Percentiles rank a stretch among this genome's conserved stretches.
Evolutionary conservation across 148 eudicot species (phyloP).

Genomic region (Rhododendron ovatum): DNA sequence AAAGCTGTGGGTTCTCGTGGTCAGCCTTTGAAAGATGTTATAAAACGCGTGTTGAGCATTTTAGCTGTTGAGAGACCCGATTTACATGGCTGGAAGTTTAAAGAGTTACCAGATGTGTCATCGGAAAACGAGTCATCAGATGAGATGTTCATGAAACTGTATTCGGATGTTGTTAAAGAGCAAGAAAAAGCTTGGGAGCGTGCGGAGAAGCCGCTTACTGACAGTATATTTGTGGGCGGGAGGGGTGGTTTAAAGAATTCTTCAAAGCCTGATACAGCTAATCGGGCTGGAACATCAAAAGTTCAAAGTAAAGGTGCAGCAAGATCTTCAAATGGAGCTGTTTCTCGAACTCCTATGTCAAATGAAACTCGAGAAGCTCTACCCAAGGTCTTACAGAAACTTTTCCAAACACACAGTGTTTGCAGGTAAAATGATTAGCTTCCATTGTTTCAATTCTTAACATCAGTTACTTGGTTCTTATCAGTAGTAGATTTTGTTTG

Average conservation of each 20-base stretch:
- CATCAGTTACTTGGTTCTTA: background rate
- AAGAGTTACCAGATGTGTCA: slow-evolving; percentile 45
- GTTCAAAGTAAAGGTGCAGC: slow-evolving; percentile 25
- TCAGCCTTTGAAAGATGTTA: slow-evolving; percentile 25
- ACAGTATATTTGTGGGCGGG: slow-evolving; percentile 1
- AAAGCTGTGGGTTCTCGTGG: slow-evolving; percentile 16
- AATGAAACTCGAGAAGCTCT: slow-evolving; percentile 67
- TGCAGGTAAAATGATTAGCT: slow-evolving; percentile 57
- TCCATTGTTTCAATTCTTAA: background rate
- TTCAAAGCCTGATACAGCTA: slow-evolving; percentile 19
- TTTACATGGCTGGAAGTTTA: slow-evolving; percentile 73
- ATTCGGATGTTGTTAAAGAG: slow-evolving; percentile 44
- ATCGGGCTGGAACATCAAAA: slow-evolving; percentile 19
- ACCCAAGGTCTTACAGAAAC: slow-evolving; percentile 51
- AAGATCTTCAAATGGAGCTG: slow-evolving; percentile 34
- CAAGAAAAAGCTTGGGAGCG: slow-evolving; percentile 47
- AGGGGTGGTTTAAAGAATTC: slow-evolving; percentile 15
- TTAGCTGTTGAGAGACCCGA: slow-evolving; percentile 55
- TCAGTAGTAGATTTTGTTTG: background rate
- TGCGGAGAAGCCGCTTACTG: slow-evolving; percentile 22
- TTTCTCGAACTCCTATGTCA: slow-evolving; percentile 35
- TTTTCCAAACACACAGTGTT: slow-evolving; percentile 57
- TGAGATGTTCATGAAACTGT: slow-evolving; percentile 38
- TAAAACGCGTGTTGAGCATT: slow-evolving; percentile 31
- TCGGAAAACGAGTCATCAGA: slow-evolving; percentile 40